phyloP scores from a whole-genome alignment of 495 filamentous ascomycete species.

The Friedmanniomyces simplex region DNA sequence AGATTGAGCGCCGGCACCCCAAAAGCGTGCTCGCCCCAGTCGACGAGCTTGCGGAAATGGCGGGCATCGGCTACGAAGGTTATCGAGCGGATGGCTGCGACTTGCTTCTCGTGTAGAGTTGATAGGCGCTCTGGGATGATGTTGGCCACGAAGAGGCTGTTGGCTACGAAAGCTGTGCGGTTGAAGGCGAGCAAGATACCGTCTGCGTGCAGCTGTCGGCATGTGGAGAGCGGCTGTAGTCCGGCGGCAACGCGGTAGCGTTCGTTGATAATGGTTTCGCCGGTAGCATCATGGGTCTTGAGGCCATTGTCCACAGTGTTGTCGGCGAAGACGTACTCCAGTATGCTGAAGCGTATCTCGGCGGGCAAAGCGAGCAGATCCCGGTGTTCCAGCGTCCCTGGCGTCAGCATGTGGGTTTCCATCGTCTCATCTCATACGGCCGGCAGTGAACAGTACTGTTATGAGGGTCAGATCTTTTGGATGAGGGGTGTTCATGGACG shows the following conservation, averaged over 20 bases:
- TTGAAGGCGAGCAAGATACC: constrained; percentile 19
- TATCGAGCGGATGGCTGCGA: constrained; percentile 19
- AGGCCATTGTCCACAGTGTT: constrained; percentile 5
- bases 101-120: constrained; percentile 16
- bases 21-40: constrained; percentile 24
- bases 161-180: constrained; percentile 20
- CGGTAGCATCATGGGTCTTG: neutral
- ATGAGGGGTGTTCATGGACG: no score
- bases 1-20: constrained; percentile 18
- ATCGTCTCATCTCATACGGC: neutral
- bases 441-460: no score
- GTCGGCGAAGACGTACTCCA: constrained; percentile 18
- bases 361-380: constrained; percentile 15
- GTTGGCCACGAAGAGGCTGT: constrained; percentile 16
- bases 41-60: constrained; percentile 23
- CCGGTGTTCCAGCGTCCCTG: neutral
- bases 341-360: constrained; percentile 14
- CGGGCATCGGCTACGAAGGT: constrained; percentile 20
- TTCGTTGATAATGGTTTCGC: constrained; percentile 18
- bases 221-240: constrained; percentile 21
- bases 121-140: constrained; percentile 13
- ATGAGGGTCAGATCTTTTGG: neutral
- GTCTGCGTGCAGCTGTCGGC: constrained; percentile 26
- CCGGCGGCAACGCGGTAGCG: constrained; percentile 12
- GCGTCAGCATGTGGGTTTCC: neutral